These are phyloP conservation scores for Omphalotus olearius DNA, from an alignment of 1,284 basidiomycete species.

Conservation along the genomic window DNA sequence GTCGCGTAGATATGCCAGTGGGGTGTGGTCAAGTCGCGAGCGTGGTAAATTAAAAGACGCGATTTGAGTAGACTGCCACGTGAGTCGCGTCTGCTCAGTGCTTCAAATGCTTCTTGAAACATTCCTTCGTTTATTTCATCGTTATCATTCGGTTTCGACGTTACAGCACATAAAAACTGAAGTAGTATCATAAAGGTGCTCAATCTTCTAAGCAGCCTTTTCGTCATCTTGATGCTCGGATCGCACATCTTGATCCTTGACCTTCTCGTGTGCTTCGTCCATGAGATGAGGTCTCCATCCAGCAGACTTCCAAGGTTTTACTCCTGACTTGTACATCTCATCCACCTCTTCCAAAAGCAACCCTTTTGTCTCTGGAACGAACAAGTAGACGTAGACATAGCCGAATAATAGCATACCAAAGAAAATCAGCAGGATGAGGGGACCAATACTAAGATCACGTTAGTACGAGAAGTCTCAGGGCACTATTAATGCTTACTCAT, in stretches of 20 bases:
- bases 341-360: conserved; percentile 76
- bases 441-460: conserved; percentile 49
- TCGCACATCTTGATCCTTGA: conserved; percentile 7
- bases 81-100: too few relatives aligned
- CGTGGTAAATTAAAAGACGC: too few relatives aligned
- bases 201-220: background rate
- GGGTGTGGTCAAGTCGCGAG: too few relatives aligned
- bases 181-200: too few relatives aligned
- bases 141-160: too few relatives aligned
- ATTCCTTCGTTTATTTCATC: too few relatives aligned
- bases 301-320: conserved; percentile 63
- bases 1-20: too few relatives aligned
- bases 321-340: conserved; percentile 62
- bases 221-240: background rate
- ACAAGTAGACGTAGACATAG: conserved; percentile 62
- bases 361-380: conserved; percentile 76
- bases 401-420: conserved; percentile 74
- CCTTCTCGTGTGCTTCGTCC: conserved; percentile 32
- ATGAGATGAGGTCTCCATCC: conserved; percentile 51
- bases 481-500: conserved; percentile 25
- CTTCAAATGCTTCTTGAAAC: too few relatives aligned
- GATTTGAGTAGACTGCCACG: too few relatives aligned
- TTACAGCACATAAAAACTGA: too few relatives aligned
- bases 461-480: background rate
- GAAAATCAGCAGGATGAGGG: conserved; percentile 73